Conservation (phyloP, 164 flowering plant genomes). For the Kalanchoe fedtschenkoi region DNA sequence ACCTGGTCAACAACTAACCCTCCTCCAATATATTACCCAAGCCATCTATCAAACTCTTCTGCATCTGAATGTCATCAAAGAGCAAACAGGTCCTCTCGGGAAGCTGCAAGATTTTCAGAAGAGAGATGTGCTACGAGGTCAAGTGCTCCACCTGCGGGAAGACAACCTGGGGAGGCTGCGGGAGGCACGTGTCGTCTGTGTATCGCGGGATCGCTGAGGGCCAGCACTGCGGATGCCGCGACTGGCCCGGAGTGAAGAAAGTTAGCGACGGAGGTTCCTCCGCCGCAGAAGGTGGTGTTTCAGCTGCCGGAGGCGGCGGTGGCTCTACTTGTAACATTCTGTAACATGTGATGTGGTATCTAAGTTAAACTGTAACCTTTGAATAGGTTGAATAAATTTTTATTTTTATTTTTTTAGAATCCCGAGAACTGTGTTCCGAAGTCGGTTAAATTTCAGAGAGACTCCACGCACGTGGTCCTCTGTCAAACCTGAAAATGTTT, state of each 20-base stretch:
- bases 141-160: constrained; percentile 30
- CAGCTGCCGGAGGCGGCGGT: too few species aligned
- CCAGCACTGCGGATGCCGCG: constrained; percentile 32
- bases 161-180: constrained; percentile 44
- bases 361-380: too few species aligned
- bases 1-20: too few species aligned
- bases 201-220: constrained; percentile 25
- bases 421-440: too few species aligned
- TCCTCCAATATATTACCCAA: too few species aligned
- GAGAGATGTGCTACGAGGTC: constrained; percentile 29
- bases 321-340: not conserved
- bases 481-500: too few species aligned
- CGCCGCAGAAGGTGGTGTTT: not conserved
- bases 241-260: constrained; percentile 36
- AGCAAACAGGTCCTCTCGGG: not conserved
- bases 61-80: not conserved
- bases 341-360: too few species aligned
- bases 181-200: constrained; percentile 34
- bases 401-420: too few species aligned
- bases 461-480: too few species aligned
- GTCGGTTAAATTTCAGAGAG: too few species aligned
- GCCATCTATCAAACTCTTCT: too few species aligned
- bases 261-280: constrained; percentile 8
- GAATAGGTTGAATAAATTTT: too few species aligned
- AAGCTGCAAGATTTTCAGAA: not conserved